Evolutionary conservation across 2,329 filamentous ascomycete species (phyloP), one percentile per base, ranked within the genome.

Genomic region (Aureobasidium sp.): DNA sequence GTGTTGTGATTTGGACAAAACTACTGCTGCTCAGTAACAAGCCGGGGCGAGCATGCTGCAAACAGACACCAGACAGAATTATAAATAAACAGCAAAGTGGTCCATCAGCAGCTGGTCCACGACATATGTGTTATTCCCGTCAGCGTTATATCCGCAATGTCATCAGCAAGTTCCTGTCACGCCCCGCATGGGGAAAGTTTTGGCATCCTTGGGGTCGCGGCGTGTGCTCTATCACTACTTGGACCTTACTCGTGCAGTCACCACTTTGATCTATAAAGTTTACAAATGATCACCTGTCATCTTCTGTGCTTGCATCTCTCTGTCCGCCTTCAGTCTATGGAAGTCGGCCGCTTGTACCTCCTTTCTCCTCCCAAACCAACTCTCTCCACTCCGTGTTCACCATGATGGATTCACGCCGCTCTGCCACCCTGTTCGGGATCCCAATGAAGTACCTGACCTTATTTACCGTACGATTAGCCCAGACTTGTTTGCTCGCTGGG

Each of bases 401-500:
- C 41, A 48, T 37, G 42, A 63, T 63, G 55, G 66, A 67, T 15
- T 61, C 64, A n/a, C 68, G 66, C 15, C 67, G 68, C 58, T 64
- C 64, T 49, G 68, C 69, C 42, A 68, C 71, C 42, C 66, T 74
- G 63, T 70, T 66, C 68, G 86, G 87, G 65, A 70, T 89, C 68
- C 82, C 86, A 49, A 81, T 88, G 80, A 89, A 89, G 79, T 83
- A 87, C 71, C 74, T 87, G 34, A 88, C 87, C 59, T 76, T 90
- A 48, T 78, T 86, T 65, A 86, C 83, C 62, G 86, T 88, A 78
- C 63, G 81, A 64, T 5, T 36, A 17, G 44, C 31, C 7, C 22
- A 49, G 14, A 11, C 20, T 31, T 11, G 37, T 37, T 12, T 9
- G 12, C 22, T 42, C 15, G 3, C 3, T 31, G 14, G 5, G n/a